These are phyloP conservation scores for Immersiporthe knoxdaviesiana DNA, from an alignment of 2,329 filamentous ascomycete genomes.

Conservation along the genomic window DNA sequence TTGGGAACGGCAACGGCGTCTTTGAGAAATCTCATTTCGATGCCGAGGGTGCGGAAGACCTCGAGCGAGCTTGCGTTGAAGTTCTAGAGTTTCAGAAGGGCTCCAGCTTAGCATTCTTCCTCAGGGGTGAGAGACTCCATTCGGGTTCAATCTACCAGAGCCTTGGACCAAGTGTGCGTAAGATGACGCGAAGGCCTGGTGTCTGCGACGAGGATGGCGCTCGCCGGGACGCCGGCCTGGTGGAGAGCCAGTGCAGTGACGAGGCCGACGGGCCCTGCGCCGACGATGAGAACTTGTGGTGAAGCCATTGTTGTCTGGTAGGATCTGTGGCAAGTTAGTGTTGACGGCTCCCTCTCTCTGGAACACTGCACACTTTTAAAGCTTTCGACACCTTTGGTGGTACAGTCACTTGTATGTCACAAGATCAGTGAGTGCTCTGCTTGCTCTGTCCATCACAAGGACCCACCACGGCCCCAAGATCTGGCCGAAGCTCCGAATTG, in stretches of 20 bases:
- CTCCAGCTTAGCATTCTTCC: neutral
- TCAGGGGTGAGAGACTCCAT: too few species aligned
- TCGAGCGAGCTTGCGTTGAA: slow-evolving; percentile 25
- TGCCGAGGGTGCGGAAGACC: slow-evolving; percentile 24
- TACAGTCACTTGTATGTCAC: too few species aligned
- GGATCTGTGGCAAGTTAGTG: neutral
- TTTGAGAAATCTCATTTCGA: slow-evolving; percentile 15
- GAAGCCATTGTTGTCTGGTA: neutral
- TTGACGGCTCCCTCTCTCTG: neutral
- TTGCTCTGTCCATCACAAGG: neutral
- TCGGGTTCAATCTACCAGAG: slow-evolving; percentile 6
- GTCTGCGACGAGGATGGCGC: slow-evolving; percentile 21
- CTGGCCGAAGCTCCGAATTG: neutral
- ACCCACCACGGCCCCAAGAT: neutral
- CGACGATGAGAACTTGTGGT: slow-evolving; percentile 21
- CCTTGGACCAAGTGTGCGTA: slow-evolving; percentile 8
- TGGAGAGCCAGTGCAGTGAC: slow-evolving; percentile 23
- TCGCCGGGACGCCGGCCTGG: slow-evolving; percentile 11
- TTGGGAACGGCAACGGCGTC: slow-evolving; percentile 6
- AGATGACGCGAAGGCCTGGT: slow-evolving; percentile 11
- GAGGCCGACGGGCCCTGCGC: slow-evolving; percentile 27
- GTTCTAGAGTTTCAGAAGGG: neutral
- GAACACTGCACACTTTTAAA: neutral
- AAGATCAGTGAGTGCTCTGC: too few species aligned
- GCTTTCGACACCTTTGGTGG: too few species aligned